Evolutionary conservation across 371 early-diverging fungal species (phyloP).

Genomic region (Lichtheimia corymbifera): DNA sequence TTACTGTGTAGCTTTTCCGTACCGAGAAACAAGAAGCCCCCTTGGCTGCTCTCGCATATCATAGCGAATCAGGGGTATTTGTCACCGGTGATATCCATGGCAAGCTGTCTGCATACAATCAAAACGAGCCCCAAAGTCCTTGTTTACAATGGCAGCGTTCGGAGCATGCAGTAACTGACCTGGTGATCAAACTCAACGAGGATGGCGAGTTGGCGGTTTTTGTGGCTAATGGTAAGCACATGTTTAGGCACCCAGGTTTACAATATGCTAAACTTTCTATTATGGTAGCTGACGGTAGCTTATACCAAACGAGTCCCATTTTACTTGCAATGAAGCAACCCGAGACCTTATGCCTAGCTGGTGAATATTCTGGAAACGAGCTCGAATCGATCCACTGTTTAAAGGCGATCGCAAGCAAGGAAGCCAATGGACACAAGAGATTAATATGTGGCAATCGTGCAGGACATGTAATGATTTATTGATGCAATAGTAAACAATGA

Average conservation of each 20-base stretch:
- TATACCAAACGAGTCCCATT: constrained; percentile 37
- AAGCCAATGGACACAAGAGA: constrained; percentile 15
- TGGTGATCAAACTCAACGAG: constrained; percentile 22
- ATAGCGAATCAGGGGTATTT: constrained; percentile 17
- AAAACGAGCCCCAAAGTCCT: constrained; percentile 4
- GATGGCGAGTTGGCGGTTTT: constrained; percentile 29
- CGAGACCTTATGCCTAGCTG: constrained; percentile 3
- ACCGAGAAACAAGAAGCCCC: background rate
- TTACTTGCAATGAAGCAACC: constrained; percentile 1
- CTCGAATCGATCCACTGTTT: constrained; percentile 31
- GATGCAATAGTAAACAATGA: background rate
- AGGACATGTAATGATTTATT: constrained; percentile 39
- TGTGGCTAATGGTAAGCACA: constrained; percentile 30
- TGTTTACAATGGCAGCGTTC: constrained; percentile 30
- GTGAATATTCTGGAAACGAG: constrained; percentile 44
- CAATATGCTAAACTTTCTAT: background rate
- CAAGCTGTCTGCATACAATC: constrained; percentile 12
- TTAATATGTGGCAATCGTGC: constrained; percentile 34
- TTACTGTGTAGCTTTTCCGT: background rate
- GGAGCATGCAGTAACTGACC: constrained; percentile 26
- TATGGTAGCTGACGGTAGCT: constrained; percentile 38
- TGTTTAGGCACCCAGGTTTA: background rate
- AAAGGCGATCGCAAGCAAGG: constrained; percentile 16
- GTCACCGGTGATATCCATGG: constrained; percentile 31
- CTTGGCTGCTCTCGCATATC: constrained; percentile 29